Base-by-base conservation (phyloP, 1,139 yeast species). In the Saccharomyces hybrid region DNA sequence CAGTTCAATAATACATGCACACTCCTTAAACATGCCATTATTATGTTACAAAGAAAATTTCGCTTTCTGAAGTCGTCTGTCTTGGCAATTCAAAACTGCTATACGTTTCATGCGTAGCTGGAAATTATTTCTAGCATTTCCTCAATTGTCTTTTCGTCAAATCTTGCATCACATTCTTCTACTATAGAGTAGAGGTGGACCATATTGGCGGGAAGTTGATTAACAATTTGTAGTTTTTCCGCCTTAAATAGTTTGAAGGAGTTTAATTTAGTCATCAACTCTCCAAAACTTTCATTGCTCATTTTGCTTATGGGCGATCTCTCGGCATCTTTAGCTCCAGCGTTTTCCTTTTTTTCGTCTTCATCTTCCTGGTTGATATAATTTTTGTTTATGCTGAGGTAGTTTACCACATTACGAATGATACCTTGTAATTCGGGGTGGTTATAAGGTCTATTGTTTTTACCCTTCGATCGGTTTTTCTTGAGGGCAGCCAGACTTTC, bases 151-250 rank as follows among this genome's bases (percentile, higher is more conserved):
- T 81, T 86, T 56, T 84, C 87, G 23, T 75, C 72, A 63, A 89
- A 85, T 60, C 98, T 76, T 60, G 81, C 84, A 62, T 91, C 98
- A 69, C 97, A 91, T 69, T 93, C 98, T 66, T 93, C 99, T 3
- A 93, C 83, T 47, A 91, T 75, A 0, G 93, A 78, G 69, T 83
- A 89, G 54, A 93, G 76, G 46, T 82, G 85, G 3, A 90, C 97
- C 76, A 88, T 73, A 2, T 90, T 81, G 50, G 85, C 75, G 0
- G 98, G 98, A 46, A 90, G 78, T 4, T 83, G 75, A 70, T 93
- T 91, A 56, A 90, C 78, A 41, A 93, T 81, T 70, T 91, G 97
- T 46, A 93, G 74, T 64, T 86, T 83, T 67, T 93, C 99, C 23
- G 88, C 84, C 69, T 88, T 87, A 70, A 87, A 90, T 58, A 93